These are phyloP conservation scores for Malassezia globosa DNA, from an alignment of 1,284 basidiomycete genomes.

Conservation along the genomic window DNA sequence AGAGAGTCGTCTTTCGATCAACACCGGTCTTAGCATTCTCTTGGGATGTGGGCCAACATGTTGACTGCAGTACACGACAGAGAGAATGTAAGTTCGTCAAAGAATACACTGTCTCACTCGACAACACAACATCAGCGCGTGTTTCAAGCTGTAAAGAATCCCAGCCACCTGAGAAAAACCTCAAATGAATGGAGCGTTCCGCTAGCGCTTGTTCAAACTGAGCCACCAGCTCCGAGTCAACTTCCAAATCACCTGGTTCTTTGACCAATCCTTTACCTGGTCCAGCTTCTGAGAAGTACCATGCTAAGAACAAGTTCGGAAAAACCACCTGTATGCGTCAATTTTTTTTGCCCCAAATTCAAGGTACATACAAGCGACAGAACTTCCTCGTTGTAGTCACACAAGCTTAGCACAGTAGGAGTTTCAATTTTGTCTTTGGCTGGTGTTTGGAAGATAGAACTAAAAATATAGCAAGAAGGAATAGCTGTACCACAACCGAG, in stretches of 20 bases:
- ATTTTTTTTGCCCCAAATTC: no score
- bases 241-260: constrained; percentile 13
- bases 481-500: constrained; percentile 85
- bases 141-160: constrained; percentile 17
- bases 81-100: constrained; percentile 60
- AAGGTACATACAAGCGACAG: constrained; percentile 57
- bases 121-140: constrained; percentile 63
- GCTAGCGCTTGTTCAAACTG: constrained; percentile 59
- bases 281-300: constrained; percentile 24
- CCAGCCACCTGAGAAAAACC: constrained; percentile 79
- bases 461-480: constrained; percentile 64
- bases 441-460: constrained; percentile 40
- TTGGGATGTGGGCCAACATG: constrained; percentile 28
- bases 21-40: background rate
- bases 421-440: constrained; percentile 46
- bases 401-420: constrained; percentile 73
- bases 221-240: constrained; percentile 52
- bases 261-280: constrained; percentile 8
- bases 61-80: constrained; percentile 50
- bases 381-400: constrained; percentile 80
- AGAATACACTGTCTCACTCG: constrained; percentile 85
- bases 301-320: constrained; percentile 75
- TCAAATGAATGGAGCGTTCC: constrained; percentile 55
- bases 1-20: constrained; percentile 46
- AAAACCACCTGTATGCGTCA: constrained; percentile 55